Evolutionary conservation across 2,329 filamentous ascomycete species (phyloP), one percentile per base, ranked within the genome.

Genomic region (Clathrospora elynae): DNA sequence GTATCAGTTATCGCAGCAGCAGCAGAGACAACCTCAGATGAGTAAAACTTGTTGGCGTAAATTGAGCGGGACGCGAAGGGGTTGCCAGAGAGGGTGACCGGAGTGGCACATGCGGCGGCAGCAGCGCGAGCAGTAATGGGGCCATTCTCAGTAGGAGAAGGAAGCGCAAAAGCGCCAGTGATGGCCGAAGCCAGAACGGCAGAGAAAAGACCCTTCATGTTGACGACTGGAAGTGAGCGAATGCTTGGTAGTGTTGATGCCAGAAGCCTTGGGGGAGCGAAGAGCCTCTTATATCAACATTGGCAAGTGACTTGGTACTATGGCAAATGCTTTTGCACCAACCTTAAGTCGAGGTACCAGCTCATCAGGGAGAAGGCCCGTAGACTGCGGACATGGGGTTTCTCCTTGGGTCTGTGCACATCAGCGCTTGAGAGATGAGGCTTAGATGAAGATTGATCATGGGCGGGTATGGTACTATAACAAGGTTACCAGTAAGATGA

Each of bases 1-100:
- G 78, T 53, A 35, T 67, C 65, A 25, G 58, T 61, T 23, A 81
- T 82, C 12, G 84, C 82, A 20, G 87, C 77, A 13, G 85, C 86
- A 19, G 78, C 72, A 13, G 69, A 75, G 30, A 73, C 72, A 42
- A 80, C 75, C 58, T 81, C 77, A 5, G 76, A 75, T 14, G 76
- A 71, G 64, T 81, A 81, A 58, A 76, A 78, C 12, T 75, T 71
- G 60, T 80, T 80, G 40, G 73, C 74, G 49, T 78, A 78, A 43
- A 78, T 69, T 43, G 76, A 71, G 51, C 76, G 73, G 22, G 73
- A 73, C 13, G 67, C 63, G 51, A 81, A 80, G 2, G 77, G 76
- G 58, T 81, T 81, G 19, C 81, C 82, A 10, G 75, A 57, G 35
- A 70, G 63, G 35, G 63, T 68, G 38, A 70, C 67, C 12, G 66